Evolutionary conservation across 2,329 filamentous ascomycete genomes (phyloP).

Genomic region (Tolypocladium sp.): DNA sequence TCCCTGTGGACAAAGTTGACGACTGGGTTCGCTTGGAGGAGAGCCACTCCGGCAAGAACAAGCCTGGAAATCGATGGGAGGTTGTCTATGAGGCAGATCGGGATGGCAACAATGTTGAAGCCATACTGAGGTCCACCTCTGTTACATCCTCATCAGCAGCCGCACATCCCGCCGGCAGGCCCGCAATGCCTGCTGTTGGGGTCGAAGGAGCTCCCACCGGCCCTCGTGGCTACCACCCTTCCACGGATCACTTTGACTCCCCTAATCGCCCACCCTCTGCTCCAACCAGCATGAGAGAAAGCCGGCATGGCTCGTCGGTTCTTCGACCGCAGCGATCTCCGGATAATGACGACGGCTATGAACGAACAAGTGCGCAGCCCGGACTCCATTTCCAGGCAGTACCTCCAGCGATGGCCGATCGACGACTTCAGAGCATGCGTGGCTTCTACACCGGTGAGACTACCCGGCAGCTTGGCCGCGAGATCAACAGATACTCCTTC

Average conservation of each 20-base stretch:
- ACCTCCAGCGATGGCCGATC: slow-evolving; percentile 37
- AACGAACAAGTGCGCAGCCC: neutral
- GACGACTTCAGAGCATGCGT: slow-evolving; percentile 51
- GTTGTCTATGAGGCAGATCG: slow-evolving; percentile 56
- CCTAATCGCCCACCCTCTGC: slow-evolving; percentile 11
- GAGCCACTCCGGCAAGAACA: slow-evolving; percentile 31
- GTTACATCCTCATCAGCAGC: slow-evolving; percentile 1
- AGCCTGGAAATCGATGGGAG: slow-evolving; percentile 53
- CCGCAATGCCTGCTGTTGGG: neutral
- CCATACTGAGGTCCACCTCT: slow-evolving; percentile 15
- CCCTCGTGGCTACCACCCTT: slow-evolving; percentile 19
- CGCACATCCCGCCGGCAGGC: slow-evolving; percentile 7
- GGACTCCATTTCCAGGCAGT: neutral
- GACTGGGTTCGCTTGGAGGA: slow-evolving; percentile 69
- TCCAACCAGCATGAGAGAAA: neutral
- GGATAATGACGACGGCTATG: neutral
- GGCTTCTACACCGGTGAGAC: slow-evolving; percentile 34
- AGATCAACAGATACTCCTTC: slow-evolving; percentile 64
- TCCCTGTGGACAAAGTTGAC: slow-evolving; percentile 64
- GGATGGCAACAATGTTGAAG: slow-evolving; percentile 41
- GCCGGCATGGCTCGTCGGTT: slow-evolving; percentile 57
- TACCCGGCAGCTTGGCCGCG: slow-evolving; percentile 31
- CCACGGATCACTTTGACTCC: slow-evolving; percentile 24
- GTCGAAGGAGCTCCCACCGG: slow-evolving; percentile 27
- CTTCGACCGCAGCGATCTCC: slow-evolving; percentile 30